Percentiles rank a stretch among this genome's conserved stretches.
These are phyloP conservation scores for Colletotrichum tamarilloi DNA, from an alignment of 2,329 filamentous ascomycete species.

Conservation along the genomic window DNA sequence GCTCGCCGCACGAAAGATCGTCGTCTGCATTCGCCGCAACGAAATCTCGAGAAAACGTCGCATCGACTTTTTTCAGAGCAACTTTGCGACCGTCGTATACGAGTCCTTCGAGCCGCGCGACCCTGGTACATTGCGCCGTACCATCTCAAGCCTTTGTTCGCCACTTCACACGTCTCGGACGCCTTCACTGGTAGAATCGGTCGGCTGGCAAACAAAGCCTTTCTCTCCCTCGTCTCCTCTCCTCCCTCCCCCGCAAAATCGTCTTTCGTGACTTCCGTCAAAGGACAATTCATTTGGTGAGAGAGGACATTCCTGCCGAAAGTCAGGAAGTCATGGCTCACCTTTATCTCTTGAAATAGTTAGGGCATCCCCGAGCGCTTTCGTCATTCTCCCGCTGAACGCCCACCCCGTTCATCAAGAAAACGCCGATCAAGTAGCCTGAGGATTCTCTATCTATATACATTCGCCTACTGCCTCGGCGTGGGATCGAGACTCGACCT, in stretches of 20 bases:
- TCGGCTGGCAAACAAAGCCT: conserved; percentile 33
- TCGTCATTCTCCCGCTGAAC: conserved; percentile 22
- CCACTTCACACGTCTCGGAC: conserved; percentile 55
- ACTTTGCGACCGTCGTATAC: conserved; percentile 35
- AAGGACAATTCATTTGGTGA: conserved; percentile 28
- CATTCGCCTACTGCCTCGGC: neutral
- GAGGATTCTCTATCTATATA: conserved; percentile 4
- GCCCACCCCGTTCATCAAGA: conserved; percentile 17
- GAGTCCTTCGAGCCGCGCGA: conserved; percentile 48
- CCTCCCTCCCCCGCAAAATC: neutral
- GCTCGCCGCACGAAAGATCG: conserved; percentile 47
- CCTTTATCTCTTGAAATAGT: conserved; percentile 24
- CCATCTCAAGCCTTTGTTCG: conserved; percentile 36
- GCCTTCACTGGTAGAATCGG: conserved; percentile 68
- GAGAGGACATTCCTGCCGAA: conserved; percentile 34
- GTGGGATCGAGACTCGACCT: conserved; percentile 11
- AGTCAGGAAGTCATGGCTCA: conserved; percentile 33
- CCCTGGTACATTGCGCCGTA: conserved; percentile 40
- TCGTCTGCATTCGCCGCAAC: conserved; percentile 44
- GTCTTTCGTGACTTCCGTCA: neutral
- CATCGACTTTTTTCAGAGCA: conserved; percentile 36
- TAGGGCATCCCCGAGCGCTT: conserved; percentile 12
- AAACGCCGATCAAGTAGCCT: conserved; percentile 8
- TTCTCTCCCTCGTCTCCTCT: neutral
- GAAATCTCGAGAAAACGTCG: conserved; percentile 33